These are phyloP conservation scores for Globisporangium abappressorium DNA, from an alignment of 352 stramenopile genomes.

Conservation along the genomic window DNA sequence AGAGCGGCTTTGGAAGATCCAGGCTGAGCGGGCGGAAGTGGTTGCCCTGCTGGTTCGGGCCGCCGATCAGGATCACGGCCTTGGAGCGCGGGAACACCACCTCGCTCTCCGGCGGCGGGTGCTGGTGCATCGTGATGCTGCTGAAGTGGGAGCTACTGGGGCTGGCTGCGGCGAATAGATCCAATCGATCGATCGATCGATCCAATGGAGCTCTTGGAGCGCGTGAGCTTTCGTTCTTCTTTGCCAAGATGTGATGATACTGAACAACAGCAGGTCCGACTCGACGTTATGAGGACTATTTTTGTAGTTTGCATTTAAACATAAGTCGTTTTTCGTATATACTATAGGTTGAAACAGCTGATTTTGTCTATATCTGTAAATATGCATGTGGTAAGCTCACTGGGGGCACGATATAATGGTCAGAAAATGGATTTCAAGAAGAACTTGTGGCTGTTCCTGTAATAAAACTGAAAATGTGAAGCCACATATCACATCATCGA, in stretches of 20 bases:
- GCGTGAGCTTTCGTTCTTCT: not conserved
- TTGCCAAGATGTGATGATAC: not conserved
- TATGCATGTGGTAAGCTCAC: not conserved
- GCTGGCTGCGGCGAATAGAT: not conserved
- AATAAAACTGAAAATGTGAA: not conserved
- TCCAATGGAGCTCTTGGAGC: conserved; percentile 3
- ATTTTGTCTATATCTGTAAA: not conserved
- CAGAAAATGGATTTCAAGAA: not conserved
- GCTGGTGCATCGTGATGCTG: conserved; percentile 7
- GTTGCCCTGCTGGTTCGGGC: conserved; percentile 83
- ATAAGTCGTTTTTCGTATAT: not conserved
- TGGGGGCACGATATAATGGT: not conserved
- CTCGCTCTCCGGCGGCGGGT: conserved; percentile 25
- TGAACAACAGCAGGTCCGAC: not conserved
- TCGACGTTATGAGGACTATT: not conserved
- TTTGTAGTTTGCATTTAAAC: not conserved
- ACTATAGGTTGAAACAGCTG: not conserved
- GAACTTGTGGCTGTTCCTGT: not conserved
- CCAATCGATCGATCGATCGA: not conserved
- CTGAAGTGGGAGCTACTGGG: not conserved
- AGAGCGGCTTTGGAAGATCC: conserved; percentile 84
- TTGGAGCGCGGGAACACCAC: conserved; percentile 73
- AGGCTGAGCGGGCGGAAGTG: conserved; percentile 86
- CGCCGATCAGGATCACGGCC: conserved; percentile 85
- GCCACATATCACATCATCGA: not conserved